Evolutionary conservation across 2,329 filamentous ascomycete genomes (phyloP).

Genomic region (Chalaropsis thielavioides): DNA sequence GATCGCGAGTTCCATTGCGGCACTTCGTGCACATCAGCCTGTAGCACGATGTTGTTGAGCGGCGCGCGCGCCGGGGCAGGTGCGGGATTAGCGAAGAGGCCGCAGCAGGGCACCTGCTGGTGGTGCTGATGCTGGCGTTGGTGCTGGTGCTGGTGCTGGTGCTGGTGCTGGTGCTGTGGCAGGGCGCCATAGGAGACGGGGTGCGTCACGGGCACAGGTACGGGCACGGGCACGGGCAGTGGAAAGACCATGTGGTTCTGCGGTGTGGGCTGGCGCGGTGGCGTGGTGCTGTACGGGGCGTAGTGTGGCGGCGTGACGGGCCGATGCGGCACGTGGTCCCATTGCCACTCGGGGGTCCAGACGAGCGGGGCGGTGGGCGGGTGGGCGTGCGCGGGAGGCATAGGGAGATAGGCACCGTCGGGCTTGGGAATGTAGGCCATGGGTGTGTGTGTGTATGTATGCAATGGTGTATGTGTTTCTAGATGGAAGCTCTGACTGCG

Average conservation of each 20-base stretch:
- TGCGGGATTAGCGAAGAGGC: neutral
- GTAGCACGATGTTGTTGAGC: neutral
- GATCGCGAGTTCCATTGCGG: neutral
- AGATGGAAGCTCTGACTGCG: neutral
- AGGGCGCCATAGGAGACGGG: neutral
- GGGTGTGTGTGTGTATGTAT: neutral
- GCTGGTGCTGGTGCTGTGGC: neutral
- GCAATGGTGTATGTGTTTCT: neutral
- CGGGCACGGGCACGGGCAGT: neutral
- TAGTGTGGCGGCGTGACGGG: neutral
- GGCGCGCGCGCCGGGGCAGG: neutral
- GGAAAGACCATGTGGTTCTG: neutral
- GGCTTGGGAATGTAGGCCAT: conserved; percentile 8
- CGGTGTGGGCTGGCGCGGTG: neutral
- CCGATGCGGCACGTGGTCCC: neutral
- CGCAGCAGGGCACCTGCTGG: neutral
- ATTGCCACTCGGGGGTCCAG: conserved; percentile 9
- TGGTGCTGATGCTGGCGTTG: neutral
- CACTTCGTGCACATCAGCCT: conserved; percentile 7
- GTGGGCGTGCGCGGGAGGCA: neutral
- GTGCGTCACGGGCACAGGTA: neutral
- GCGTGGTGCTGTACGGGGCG: neutral
- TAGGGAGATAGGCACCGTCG: conserved; percentile 2
- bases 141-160: neutral
- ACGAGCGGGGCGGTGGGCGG: neutral